Percentiles rank a stretch among this genome's conserved stretches.
These are phyloP conservation scores for Thuidium tamariscinum DNA, from an alignment of 225 moss, liverwort and hornwort species.

Conservation along the genomic window DNA sequence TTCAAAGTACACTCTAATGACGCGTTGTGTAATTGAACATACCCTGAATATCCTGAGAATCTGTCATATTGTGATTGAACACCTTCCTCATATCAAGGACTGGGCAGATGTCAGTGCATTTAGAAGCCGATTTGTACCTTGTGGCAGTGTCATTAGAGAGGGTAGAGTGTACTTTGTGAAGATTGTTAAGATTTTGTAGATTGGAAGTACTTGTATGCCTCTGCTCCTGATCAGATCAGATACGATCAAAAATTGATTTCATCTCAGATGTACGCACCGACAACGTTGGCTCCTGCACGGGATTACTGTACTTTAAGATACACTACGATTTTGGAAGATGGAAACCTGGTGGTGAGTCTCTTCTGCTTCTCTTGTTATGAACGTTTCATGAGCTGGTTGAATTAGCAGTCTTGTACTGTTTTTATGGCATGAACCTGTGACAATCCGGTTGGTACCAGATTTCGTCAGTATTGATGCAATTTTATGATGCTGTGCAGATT, in stretches of 20 bases:
- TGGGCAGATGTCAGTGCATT: background rate
- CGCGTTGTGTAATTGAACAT: background rate
- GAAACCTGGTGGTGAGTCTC: slow-evolving; percentile 76
- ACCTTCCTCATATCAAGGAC: background rate
- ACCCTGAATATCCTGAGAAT: background rate
- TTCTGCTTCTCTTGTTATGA: background rate
- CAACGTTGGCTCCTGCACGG: slow-evolving; percentile 85
- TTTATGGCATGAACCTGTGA: background rate
- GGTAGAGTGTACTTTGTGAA: background rate
- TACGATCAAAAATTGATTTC: background rate
- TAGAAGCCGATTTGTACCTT: background rate
- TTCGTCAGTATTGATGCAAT: background rate
- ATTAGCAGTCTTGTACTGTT: background rate
- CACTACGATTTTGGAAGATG: slow-evolving; percentile 90
- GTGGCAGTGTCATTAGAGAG: background rate
- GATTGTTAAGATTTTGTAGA: background rate
- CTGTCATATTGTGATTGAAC: background rate
- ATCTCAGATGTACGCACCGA: slow-evolving; percentile 93
- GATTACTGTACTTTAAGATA: slow-evolving; percentile 96
- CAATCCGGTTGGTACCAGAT: background rate
- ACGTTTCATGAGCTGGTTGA: background rate
- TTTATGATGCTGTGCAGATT: slow-evolving; percentile 35
- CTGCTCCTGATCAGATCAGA: background rate
- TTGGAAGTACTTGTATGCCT: background rate
- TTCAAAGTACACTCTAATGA: background rate